phyloP scores from a whole-genome alignment of 148 eudicot genomes.

The Vaccinium darrowii region DNA sequence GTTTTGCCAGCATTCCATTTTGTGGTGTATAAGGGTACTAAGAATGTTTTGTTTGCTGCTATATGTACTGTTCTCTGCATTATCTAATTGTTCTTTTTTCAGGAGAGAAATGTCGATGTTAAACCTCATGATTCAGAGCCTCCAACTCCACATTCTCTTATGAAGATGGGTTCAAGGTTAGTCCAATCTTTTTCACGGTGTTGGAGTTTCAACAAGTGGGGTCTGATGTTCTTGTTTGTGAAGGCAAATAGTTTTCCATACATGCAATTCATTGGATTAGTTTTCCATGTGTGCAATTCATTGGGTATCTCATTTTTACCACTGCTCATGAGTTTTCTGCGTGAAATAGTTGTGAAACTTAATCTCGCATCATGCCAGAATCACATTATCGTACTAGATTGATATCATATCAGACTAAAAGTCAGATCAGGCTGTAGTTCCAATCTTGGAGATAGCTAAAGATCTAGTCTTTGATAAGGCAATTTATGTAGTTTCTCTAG shows the following conservation, averaged over 20 bases:
- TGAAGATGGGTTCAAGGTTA: slow-evolving; percentile 77
- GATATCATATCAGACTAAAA: neutral
- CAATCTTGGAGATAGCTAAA: neutral
- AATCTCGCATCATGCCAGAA: neutral
- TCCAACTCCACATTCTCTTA: slow-evolving; percentile 65
- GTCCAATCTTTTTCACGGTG: slow-evolving; percentile 13
- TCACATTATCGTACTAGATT: neutral
- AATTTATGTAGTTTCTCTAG: neutral
- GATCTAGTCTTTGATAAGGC: neutral
- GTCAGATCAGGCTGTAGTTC: neutral
- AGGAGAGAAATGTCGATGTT: slow-evolving; percentile 78
- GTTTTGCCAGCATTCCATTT: slow-evolving; percentile 5
- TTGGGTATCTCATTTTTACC: neutral
- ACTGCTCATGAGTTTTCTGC: neutral
- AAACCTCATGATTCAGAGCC: slow-evolving; percentile 69
- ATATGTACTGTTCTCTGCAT: neutral
- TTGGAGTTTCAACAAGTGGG: neutral
- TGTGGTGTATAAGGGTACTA: neutral
- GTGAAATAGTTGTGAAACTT: neutral
- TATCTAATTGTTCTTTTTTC: slow-evolving; percentile 23
- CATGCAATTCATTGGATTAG: neutral
- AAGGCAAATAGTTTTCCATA: neutral
- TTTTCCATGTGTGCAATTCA: neutral
- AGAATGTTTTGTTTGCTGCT: neutral
- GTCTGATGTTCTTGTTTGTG: neutral